phyloP scores from a whole-genome alignment of 805 yeast genomes.

The Scheffersomyces spartinae region DNA sequence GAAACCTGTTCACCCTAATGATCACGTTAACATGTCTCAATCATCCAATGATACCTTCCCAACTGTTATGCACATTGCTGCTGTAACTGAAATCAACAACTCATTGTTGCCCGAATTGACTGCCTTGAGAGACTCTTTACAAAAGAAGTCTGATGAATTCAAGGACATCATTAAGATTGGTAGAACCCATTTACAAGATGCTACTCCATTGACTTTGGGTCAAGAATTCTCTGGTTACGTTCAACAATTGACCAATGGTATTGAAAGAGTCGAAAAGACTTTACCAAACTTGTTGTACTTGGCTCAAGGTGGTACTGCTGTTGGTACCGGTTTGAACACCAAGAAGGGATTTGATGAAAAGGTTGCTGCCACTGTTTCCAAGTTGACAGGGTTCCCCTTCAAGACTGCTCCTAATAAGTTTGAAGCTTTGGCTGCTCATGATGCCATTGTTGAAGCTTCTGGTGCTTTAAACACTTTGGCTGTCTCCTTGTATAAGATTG shows the following conservation, averaged over 20 bases:
- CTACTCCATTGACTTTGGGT: constrained; percentile 95
- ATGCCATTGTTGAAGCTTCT: constrained; percentile 94
- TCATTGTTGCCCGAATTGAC: constrained; percentile 72
- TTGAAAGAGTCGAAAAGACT: constrained; percentile 68
- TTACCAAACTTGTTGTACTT: constrained; percentile 68
- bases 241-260: constrained; percentile 85
- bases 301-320: constrained; percentile 99
- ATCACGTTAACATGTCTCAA: constrained; percentile 96
- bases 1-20: constrained; percentile 94
- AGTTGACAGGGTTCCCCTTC: constrained; percentile 81
- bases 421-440: constrained; percentile 98
- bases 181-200: constrained; percentile 98
- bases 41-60: constrained; percentile 99
- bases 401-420: constrained; percentile 96
- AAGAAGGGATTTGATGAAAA: constrained; percentile 77
- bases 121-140: constrained; percentile 67
- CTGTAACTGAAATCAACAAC: constrained; percentile 76
- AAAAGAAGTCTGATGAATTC: constrained; percentile 73
- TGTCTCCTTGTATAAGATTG: constrained; percentile 87
- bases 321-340: constrained; percentile 97
- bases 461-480: constrained; percentile 97
- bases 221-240: constrained; percentile 97
- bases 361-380: constrained; percentile 77
- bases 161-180: constrained; percentile 90
- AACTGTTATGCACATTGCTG: constrained; percentile 99